Percentiles rank a stretch among this genome's conserved stretches.
These are phyloP conservation scores for Candida ovalis DNA, from an alignment of 805 yeast genomes.

Conservation along the genomic window DNA sequence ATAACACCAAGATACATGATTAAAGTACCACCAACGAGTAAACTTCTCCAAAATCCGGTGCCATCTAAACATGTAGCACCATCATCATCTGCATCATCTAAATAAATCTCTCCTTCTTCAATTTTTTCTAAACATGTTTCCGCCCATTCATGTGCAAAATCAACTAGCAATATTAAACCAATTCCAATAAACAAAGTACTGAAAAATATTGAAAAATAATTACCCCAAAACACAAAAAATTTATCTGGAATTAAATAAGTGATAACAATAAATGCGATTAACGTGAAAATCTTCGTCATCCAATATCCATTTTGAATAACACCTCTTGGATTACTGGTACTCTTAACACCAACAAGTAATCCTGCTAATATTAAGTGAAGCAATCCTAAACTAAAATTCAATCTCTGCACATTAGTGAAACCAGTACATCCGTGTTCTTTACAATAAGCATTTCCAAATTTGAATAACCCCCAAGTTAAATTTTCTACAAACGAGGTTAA, in stretches of 20 bases:
- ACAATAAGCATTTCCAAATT: slow-evolving; percentile 54
- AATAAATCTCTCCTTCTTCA: slow-evolving; percentile 65
- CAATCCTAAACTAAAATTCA: slow-evolving; percentile 82
- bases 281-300: slow-evolving; percentile 66
- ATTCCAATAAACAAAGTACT: slow-evolving; percentile 84
- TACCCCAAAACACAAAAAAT: slow-evolving; percentile 88
- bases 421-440: slow-evolving; percentile 83
- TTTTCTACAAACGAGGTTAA: slow-evolving; percentile 70
- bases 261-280: slow-evolving; percentile 52
- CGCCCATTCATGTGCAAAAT: slow-evolving; percentile 98
- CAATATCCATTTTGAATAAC: slow-evolving; percentile 90
- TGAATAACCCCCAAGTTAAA: slow-evolving; percentile 64
- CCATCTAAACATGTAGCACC: slow-evolving; percentile 36
- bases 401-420: slow-evolving; percentile 89
- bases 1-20: slow-evolving; percentile 76
- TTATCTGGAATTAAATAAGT: slow-evolving; percentile 82
- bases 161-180: slow-evolving; percentile 86
- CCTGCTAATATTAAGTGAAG: slow-evolving; percentile 71
- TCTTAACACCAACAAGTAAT: slow-evolving; percentile 66
- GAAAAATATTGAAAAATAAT: slow-evolving; percentile 77
- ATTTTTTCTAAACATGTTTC: slow-evolving; percentile 90
- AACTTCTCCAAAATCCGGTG: slow-evolving; percentile 68
- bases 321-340: slow-evolving; percentile 74
- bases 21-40: slow-evolving; percentile 83
- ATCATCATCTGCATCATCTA: slow-evolving; percentile 42